Evolutionary conservation across 768 basidiomycete genomes (phyloP).

Genomic region (Kwoniella heveanensis): DNA sequence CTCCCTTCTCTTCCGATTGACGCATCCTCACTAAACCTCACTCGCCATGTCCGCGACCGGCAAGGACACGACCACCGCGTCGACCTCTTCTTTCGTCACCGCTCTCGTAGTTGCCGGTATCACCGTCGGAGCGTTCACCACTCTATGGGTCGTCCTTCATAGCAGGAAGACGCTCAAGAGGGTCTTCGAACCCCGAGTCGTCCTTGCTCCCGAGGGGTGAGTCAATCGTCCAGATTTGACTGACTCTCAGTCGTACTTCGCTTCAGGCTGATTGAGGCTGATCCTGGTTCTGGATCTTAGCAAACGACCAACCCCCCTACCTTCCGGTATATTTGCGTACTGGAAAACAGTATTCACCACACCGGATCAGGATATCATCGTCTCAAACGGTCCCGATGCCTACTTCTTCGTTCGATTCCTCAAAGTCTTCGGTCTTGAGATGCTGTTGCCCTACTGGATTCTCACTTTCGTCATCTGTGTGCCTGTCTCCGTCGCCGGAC

Average conservation of each 20-base stretch:
- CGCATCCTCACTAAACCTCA: neutral
- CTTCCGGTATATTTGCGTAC: constrained; percentile 36
- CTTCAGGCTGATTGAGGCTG: too few species aligned
- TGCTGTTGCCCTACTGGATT: constrained; percentile 55
- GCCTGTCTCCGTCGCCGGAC: constrained; percentile 49
- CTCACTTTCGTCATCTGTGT: constrained; percentile 53
- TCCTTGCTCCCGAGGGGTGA: constrained; percentile 46
- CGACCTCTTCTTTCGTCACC: constrained; percentile 46
- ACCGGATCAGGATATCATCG: constrained; percentile 46
- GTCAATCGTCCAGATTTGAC: constrained; percentile 1
- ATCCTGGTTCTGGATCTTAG: neutral
- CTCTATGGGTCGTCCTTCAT: constrained; percentile 43
- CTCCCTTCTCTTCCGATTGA: neutral
- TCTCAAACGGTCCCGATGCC: constrained; percentile 55
- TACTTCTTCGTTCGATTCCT: constrained; percentile 55
- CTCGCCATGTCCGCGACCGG: constrained; percentile 50
- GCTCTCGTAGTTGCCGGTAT: constrained; percentile 46
- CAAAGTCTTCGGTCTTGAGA: constrained; percentile 54
- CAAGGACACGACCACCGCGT: constrained; percentile 42
- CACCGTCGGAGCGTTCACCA: constrained; percentile 40
- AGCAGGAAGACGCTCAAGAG: constrained; percentile 29
- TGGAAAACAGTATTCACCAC: constrained; percentile 46
- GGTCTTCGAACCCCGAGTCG: constrained; percentile 49
- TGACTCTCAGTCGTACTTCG: too few species aligned
- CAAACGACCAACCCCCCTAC: constrained; percentile 47